Percentiles rank a stretch among this genome's conserved stretches.
Conservation (phyloP, 2,329 filamentous ascomycete genomes). For the Ophiostoma tasmaniense region DNA sequence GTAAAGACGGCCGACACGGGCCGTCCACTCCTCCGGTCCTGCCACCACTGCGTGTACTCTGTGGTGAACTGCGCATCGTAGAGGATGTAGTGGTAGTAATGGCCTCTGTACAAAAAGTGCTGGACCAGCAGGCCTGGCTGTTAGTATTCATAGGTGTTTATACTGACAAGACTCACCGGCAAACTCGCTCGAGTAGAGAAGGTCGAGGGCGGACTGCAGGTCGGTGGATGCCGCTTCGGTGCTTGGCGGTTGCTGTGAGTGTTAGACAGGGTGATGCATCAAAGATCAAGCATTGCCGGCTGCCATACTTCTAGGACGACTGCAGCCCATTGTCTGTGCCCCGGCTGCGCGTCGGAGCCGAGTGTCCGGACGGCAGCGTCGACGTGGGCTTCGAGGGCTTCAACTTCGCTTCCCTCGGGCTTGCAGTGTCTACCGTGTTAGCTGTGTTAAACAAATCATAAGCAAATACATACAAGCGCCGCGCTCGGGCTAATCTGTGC, state of each 20-base stretch:
- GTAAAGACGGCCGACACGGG: conserved; percentile 36
- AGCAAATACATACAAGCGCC: not conserved
- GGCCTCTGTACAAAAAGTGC: conserved; percentile 36
- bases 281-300: not conserved
- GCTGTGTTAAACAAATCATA: not conserved
- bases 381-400: not conserved
- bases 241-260: not conserved
- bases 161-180: not conserved
- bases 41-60: conserved; percentile 40
- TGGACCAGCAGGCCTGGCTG: conserved; percentile 36
- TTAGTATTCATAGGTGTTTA: not conserved
- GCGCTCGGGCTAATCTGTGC: not conserved
- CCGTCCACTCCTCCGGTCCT: conserved; percentile 28
- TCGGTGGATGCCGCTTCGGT: not conserved
- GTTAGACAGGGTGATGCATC: not conserved
- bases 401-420: not conserved
- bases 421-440: not conserved
- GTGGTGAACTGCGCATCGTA: conserved; percentile 38
- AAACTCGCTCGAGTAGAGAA: not conserved
- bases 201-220: not conserved
- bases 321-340: not conserved
- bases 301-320: not conserved
- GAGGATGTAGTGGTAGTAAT: conserved; percentile 38
- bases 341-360: not conserved
- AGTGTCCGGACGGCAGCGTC: not conserved